Percentiles rank a stretch among this genome's conserved stretches.
These are phyloP conservation scores for Malassezia arunalokei DNA, from an alignment of 1,284 basidiomycete species.

Conservation along the genomic window DNA sequence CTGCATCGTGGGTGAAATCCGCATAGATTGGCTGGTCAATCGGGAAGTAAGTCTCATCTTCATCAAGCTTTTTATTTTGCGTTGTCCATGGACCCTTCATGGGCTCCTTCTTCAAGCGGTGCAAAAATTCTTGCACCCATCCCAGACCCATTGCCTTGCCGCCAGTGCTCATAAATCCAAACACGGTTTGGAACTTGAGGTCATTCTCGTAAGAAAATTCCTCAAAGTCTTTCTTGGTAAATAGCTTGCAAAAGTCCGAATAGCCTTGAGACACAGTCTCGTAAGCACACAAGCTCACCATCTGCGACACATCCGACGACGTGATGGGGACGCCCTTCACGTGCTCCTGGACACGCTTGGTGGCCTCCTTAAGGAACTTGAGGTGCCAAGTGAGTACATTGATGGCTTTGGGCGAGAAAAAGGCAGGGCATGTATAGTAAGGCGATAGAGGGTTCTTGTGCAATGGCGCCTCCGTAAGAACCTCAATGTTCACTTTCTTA, in stretches of 20 bases:
- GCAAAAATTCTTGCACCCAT: conserved; percentile 52
- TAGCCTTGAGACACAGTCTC: conserved; percentile 32
- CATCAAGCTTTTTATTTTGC: conserved; percentile 31
- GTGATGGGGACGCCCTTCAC: conserved; percentile 47
- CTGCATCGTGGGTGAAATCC: conserved; percentile 37
- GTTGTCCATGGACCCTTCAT: conserved; percentile 23
- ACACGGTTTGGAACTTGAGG: conserved; percentile 48
- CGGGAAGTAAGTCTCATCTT: conserved; percentile 27
- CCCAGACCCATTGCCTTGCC: conserved; percentile 69
- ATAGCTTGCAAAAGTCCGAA: conserved; percentile 63
- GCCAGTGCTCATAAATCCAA: conserved; percentile 70
- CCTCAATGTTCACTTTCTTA: conserved; percentile 28
- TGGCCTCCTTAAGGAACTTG: conserved; percentile 4
- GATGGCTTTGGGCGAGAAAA: conserved; percentile 50
- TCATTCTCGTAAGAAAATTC: conserved; percentile 60
- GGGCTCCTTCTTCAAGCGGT: conserved; percentile 22
- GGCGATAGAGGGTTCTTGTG: conserved; percentile 60
- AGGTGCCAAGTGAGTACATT: conserved; percentile 10
- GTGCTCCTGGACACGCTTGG: conserved; percentile 28
- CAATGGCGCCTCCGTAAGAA: conserved; percentile 36
- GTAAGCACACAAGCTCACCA: conserved; percentile 47
- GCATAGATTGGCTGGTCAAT: conserved; percentile 32
- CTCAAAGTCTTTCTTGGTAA: conserved; percentile 75
- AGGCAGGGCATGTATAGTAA: conserved; percentile 56
- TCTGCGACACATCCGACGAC: conserved; percentile 28